phyloP scores from a whole-genome alignment of 2,329 filamentous ascomycete species.

The Epichloe gansuensis region DNA sequence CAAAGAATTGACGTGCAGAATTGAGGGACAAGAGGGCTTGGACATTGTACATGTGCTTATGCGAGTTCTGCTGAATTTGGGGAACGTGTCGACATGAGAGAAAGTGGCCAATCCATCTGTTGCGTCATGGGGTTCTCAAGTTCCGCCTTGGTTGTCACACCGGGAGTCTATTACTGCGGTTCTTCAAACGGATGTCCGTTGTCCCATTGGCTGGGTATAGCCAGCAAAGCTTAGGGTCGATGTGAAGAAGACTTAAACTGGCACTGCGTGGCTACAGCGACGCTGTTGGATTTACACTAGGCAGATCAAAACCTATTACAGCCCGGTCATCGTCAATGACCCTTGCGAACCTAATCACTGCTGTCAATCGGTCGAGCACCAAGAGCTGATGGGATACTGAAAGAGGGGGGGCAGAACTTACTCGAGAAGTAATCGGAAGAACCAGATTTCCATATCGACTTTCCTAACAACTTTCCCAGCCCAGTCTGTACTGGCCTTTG shows the following conservation, averaged over 20 bases:
- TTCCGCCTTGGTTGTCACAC: too few relatives aligned
- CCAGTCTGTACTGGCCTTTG: conserved; percentile 56
- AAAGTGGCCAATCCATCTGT: too few relatives aligned
- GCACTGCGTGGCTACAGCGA: neutral
- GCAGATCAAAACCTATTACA: conserved; percentile 38
- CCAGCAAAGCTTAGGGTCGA: neutral
- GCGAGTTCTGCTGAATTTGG: too few relatives aligned
- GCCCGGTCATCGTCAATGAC: conserved; percentile 53
- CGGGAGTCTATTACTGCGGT: too few relatives aligned
- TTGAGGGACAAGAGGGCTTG: too few relatives aligned
- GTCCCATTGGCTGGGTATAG: too few relatives aligned
- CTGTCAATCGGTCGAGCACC: neutral
- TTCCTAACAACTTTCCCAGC: conserved; percentile 56
- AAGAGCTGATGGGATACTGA: neutral
- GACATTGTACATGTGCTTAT: too few relatives aligned
- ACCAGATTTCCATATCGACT: conserved; percentile 60
- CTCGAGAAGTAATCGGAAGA: conserved; percentile 57
- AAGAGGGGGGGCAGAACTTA: conserved; percentile 25
- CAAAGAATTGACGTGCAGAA: neutral
- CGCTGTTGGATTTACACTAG: conserved; percentile 4
- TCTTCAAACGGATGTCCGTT: too few relatives aligned
- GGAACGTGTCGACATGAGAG: too few relatives aligned
- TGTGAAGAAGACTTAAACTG: neutral
- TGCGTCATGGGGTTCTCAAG: too few relatives aligned
- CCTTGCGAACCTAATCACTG: conserved; percentile 41